Evolutionary conservation across 306 rosid genomes (phyloP).

Genomic region (Pterocarpus macrocarpus): DNA sequence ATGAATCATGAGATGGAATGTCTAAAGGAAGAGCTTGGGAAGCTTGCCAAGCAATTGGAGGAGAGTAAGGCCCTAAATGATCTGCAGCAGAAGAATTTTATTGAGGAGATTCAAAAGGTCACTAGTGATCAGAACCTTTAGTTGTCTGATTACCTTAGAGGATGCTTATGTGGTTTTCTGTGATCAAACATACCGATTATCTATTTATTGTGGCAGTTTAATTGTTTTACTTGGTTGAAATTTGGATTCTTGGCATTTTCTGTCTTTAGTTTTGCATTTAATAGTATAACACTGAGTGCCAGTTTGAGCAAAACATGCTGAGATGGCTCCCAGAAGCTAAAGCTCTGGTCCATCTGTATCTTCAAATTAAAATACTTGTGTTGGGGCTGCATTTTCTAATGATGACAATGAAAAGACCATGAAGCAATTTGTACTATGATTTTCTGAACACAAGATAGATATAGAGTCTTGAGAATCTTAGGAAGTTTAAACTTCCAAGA

Average conservation of each 20-base stretch:
- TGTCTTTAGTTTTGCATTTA: background rate
- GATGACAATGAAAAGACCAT: background rate
- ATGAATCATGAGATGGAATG: constrained; percentile 41
- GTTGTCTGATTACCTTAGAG: background rate
- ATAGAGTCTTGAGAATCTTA: background rate
- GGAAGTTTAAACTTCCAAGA: background rate
- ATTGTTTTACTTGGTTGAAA: constrained; percentile 16
- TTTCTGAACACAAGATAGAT: background rate
- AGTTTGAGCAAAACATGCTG: background rate
- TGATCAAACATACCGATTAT: background rate
- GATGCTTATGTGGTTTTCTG: background rate
- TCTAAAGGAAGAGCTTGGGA: constrained; percentile 39
- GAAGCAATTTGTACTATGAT: background rate
- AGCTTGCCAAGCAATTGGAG: constrained; percentile 34
- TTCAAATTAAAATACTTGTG: constrained; percentile 2
- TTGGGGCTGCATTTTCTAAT: background rate
- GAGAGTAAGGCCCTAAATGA: constrained; percentile 41
- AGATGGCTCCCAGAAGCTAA: background rate
- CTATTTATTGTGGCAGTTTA: background rate
- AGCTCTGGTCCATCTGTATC: background rate
- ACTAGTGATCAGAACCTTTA: constrained; percentile 8
- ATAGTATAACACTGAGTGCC: background rate
- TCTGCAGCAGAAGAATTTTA: constrained; percentile 24
- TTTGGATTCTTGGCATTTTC: constrained; percentile 13
- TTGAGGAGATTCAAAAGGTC: constrained; percentile 51